A percentile compares a stretch with the other conserved stretches of the same genome.
Conservation (phyloP, 306 rosid genomes). For the Abrus precatorius region DNA sequence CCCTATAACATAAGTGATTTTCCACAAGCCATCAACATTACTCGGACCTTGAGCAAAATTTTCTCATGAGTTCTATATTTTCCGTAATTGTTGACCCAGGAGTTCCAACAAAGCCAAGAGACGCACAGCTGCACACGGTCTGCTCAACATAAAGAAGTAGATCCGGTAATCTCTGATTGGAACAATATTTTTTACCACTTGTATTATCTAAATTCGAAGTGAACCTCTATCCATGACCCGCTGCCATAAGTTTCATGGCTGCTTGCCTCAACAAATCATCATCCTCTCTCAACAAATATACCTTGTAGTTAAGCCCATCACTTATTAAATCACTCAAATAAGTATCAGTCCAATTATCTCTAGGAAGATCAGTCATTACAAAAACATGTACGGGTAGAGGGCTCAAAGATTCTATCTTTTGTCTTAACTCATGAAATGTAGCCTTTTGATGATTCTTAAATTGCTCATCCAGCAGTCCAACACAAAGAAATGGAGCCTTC, state of each 20-base stretch:
- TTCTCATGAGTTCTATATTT: conserved; percentile 79
- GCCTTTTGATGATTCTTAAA: conserved; percentile 88
- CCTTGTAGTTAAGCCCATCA: conserved; percentile 60
- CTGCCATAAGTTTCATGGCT: conserved; percentile 62
- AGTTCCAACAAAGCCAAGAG: conserved; percentile 92
- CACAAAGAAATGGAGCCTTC: conserved; percentile 78
- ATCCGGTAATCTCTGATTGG: conserved; percentile 59
- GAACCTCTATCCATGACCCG: conserved; percentile 62
- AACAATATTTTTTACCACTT: conserved; percentile 62
- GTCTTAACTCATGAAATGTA: conserved; percentile 68
- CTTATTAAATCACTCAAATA: conserved; percentile 74
- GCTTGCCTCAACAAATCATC: conserved; percentile 64
- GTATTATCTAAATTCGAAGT: conserved; percentile 46
- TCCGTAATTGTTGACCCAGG: conserved; percentile 88
- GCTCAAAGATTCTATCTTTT: conserved; percentile 65
- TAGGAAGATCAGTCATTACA: conserved; percentile 92
- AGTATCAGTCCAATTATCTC: conserved; percentile 76
- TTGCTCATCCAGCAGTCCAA: conserved; percentile 88
- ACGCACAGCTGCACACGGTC: conserved; percentile 81
- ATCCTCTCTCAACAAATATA: conserved; percentile 63
- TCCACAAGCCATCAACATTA: conserved; percentile 36
- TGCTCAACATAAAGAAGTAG: conserved; percentile 82
- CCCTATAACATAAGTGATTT: conserved; percentile 22
- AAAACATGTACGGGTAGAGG: conserved; percentile 67
- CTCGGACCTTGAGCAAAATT: conserved; percentile 55